phyloP scores from a whole-genome alignment of 306 rosid species.

The Erythrophleum fordii region DNA sequence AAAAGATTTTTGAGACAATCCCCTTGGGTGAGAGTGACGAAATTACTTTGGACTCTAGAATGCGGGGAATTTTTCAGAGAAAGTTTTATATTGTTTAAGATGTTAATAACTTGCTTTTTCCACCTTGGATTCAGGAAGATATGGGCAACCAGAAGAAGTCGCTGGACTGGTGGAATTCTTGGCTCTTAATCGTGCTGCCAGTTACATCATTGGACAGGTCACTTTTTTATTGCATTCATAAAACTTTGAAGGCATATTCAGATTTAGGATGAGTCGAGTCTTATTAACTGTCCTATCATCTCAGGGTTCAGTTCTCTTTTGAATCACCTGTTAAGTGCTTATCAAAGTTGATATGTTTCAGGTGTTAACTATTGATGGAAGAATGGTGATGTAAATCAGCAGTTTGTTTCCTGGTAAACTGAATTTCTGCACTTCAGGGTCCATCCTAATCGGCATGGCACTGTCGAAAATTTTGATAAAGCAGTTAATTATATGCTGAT shows the following conservation, averaged over 20 bases:
- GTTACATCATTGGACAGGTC: no score
- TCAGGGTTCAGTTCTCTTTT: slow-evolving; percentile 5
- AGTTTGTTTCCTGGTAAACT: neutral
- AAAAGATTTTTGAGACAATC: slow-evolving; percentile 76
- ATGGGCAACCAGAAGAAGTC: slow-evolving; percentile 95
- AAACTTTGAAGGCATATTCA: slow-evolving; percentile 8
- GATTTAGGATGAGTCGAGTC: no score
- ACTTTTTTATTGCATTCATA: neutral
- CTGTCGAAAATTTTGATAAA: slow-evolving; percentile 9
- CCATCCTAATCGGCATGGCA: slow-evolving; percentile 27
- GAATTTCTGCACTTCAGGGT: slow-evolving; percentile 17
- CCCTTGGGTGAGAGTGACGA: slow-evolving; percentile 73
- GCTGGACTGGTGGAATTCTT: slow-evolving; percentile 96
- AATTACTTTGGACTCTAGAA: slow-evolving; percentile 1
- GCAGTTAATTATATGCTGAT: slow-evolving; percentile 34
- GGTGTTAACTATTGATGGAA: slow-evolving; percentile 95
- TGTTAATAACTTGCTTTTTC: slow-evolving; percentile 28
- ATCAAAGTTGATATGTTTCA: slow-evolving; percentile 42
- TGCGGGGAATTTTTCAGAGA: slow-evolving; percentile 5
- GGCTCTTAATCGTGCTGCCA: slow-evolving; percentile 87
- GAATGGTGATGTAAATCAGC: slow-evolving; percentile 79
- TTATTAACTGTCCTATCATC: no score
- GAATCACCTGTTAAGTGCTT: neutral
- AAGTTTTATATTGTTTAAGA: slow-evolving; percentile 29
- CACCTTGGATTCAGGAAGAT: slow-evolving; percentile 69